phyloP scores from a whole-genome alignment of 2,329 filamentous ascomycete genomes.

The Beauveria brongniartii region DNA sequence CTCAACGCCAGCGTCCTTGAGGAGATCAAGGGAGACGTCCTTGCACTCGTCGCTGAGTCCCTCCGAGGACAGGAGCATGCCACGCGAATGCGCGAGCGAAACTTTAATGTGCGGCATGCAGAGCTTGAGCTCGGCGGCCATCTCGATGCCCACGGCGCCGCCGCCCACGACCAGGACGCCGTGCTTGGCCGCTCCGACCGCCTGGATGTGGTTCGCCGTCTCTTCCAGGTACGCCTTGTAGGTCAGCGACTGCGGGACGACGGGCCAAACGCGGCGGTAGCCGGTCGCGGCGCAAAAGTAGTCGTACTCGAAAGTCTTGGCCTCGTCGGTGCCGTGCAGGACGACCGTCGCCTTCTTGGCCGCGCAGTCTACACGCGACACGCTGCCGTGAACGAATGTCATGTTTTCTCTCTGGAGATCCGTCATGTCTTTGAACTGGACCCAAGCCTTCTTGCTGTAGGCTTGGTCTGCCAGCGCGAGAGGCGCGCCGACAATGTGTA shows the following conservation, averaged over 20 bases:
- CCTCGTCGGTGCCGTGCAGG: slow-evolving; percentile 36
- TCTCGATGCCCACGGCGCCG: slow-evolving; percentile 71
- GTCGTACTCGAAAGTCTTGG: slow-evolving; percentile 50
- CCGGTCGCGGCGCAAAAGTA: slow-evolving; percentile 67
- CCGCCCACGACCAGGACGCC: slow-evolving; percentile 67
- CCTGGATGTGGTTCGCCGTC: slow-evolving; percentile 48
- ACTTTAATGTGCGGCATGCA: slow-evolving; percentile 56
- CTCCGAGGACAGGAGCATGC: slow-evolving; percentile 64
- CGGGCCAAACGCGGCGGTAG: slow-evolving; percentile 60
- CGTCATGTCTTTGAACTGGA: slow-evolving; percentile 57
- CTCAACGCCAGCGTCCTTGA: slow-evolving; percentile 56
- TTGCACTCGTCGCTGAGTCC: slow-evolving; percentile 63
- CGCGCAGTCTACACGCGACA: slow-evolving; percentile 45
- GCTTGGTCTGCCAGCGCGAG: not conserved
- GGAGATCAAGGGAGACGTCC: slow-evolving; percentile 48
- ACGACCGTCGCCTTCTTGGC: slow-evolving; percentile 51
- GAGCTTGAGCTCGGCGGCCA: slow-evolving; percentile 69
- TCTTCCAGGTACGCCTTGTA: slow-evolving; percentile 57
- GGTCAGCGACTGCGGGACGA: slow-evolving; percentile 58
- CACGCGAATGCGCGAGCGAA: slow-evolving; percentile 64
- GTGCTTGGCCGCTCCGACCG: slow-evolving; percentile 40
- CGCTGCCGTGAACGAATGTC: slow-evolving; percentile 1
- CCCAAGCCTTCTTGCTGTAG: slow-evolving; percentile 64
- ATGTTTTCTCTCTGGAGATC: slow-evolving; percentile 43
- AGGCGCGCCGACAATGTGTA: slow-evolving; percentile 8